These are phyloP conservation scores for Veloboletus limbatus DNA, from an alignment of 1,284 basidiomycete genomes.

Conservation along the genomic window DNA sequence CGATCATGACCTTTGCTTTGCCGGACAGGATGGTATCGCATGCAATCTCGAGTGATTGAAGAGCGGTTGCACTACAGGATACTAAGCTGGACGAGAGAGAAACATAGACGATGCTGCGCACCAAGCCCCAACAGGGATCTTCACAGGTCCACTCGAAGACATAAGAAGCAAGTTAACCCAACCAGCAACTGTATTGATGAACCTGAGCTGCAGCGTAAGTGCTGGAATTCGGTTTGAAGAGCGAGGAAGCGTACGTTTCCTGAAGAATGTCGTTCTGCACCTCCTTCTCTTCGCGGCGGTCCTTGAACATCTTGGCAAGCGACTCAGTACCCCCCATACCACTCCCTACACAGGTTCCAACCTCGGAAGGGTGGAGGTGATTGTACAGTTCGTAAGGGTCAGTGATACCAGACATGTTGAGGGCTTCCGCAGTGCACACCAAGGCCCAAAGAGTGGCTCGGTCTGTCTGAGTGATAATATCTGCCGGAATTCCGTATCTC, in stretches of 20 bases:
- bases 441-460: conserved; percentile 97
- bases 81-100: conserved; percentile 6
- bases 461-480: conserved; percentile 94
- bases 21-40: conserved; percentile 91
- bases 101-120: conserved; percentile 36
- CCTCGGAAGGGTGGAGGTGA: conserved; percentile 93
- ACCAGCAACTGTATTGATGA: conserved; percentile 97
- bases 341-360: conserved; percentile 89
- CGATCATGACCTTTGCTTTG: conserved; percentile 99
- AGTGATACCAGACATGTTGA: conserved; percentile 95
- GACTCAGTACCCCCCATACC: conserved; percentile 96
- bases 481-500: conserved; percentile 96
- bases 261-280: conserved; percentile 98
- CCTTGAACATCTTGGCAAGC: conserved; percentile 96
- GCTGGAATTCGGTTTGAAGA: conserved; percentile 8
- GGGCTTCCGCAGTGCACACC: conserved; percentile 90
- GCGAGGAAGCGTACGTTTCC: conserved; percentile 71
- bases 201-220: conserved; percentile 46
- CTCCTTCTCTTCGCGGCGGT: conserved; percentile 94
- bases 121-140: conserved; percentile 99
- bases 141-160: conserved; percentile 95
- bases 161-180: conserved; percentile 95
- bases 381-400: conserved; percentile 98
- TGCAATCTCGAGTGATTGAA: conserved; percentile 98
- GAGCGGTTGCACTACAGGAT: conserved; percentile 79